phyloP scores from a whole-genome alignment of 129 eudicot genomes.

The Pittosporum tobira region DNA sequence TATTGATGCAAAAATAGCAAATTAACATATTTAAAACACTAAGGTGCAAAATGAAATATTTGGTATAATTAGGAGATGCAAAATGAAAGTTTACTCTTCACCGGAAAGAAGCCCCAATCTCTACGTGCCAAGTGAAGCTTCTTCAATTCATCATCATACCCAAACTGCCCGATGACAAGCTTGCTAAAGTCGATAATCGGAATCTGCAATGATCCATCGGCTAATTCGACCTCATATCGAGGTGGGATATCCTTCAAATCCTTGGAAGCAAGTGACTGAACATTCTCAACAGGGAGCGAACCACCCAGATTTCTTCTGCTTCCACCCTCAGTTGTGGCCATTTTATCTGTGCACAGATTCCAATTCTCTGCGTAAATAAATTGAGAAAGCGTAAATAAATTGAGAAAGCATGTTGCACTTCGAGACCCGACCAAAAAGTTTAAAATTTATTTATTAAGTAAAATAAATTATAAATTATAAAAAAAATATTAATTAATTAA shows the following conservation, averaged over 20 bases:
- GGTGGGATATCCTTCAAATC: constrained; percentile 28
- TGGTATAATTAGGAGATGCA: no score
- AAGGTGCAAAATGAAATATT: no score
- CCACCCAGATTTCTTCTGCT: constrained; percentile 26
- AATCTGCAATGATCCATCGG: constrained; percentile 29
- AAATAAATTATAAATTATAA: no score
- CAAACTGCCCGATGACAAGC: constrained; percentile 10
- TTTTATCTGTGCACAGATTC: background rate
- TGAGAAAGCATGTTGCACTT: no score
- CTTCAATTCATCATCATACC: constrained; percentile 26
- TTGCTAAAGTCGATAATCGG: constrained; percentile 45
- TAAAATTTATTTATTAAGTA: no score
- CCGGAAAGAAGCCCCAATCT: constrained; percentile 63
- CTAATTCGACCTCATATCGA: constrained; percentile 29
- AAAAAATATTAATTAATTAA: no score
- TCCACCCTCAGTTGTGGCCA: background rate
- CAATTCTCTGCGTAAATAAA: no score
- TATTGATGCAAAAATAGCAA: no score
- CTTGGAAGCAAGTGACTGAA: constrained; percentile 40
- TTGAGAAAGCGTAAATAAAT: no score
- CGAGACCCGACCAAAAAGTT: no score
- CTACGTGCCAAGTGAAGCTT: constrained; percentile 45
- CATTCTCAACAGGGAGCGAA: constrained; percentile 48
- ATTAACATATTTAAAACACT: no score
- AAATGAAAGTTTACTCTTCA: no score